Conservation (phyloP, 169 alveolate species). For the Plasmodium reichenowi region DNA sequence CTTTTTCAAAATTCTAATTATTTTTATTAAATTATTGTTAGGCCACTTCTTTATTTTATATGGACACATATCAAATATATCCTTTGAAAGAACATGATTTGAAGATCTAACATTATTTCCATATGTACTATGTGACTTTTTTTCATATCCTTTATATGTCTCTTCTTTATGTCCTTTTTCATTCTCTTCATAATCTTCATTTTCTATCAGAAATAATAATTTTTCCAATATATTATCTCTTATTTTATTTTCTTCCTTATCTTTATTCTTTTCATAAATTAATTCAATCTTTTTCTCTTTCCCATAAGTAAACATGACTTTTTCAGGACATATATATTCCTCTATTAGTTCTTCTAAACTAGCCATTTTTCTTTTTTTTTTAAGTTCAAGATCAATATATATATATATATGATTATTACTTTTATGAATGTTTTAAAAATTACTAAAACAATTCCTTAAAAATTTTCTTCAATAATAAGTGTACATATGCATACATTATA, state of each 20-base stretch:
- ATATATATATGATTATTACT: too few relatives aligned
- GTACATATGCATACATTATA: too few relatives aligned
- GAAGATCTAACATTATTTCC: not conserved
- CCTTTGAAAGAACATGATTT: not conserved
- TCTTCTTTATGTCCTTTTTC: not conserved
- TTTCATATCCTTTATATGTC: not conserved
- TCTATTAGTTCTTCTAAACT: constrained; percentile 31
- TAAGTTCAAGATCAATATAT: not conserved
- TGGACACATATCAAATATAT: not conserved
- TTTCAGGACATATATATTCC: constrained; percentile 53
- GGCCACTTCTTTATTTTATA: not conserved
- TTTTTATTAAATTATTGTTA: not conserved
- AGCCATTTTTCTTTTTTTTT: constrained; percentile 8
- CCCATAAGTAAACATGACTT: constrained; percentile 48
- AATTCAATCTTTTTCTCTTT: constrained; percentile 46
- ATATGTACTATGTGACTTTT: not conserved
- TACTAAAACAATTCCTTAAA: too few relatives aligned
- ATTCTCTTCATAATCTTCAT: not conserved
- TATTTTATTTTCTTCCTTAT: constrained; percentile 55
- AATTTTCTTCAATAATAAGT: too few relatives aligned
- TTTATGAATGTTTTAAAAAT: too few relatives aligned
- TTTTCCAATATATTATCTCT: constrained; percentile 26
- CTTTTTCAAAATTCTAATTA: constrained; percentile 18
- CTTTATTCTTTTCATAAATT: constrained; percentile 57
- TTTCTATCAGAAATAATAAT: constrained; percentile 1